These are phyloP conservation scores for Xylaria sp. DNA, from an alignment of 2,329 filamentous ascomycete genomes.

Conservation along the genomic window DNA sequence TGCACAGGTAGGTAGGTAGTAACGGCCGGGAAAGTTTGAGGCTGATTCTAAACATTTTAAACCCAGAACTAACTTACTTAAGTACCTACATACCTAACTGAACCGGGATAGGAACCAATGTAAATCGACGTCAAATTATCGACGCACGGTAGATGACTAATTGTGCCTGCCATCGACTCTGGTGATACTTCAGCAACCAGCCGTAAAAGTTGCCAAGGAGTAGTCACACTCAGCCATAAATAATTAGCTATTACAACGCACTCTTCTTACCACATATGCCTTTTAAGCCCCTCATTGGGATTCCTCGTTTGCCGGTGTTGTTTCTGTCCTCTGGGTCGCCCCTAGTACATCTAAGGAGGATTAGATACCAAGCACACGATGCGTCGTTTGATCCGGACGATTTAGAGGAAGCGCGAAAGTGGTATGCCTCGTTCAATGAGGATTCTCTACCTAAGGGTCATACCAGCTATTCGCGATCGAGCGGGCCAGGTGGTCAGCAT, in stretches of 20 bases:
- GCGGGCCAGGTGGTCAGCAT: slow-evolving; percentile 70
- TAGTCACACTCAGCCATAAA: background rate
- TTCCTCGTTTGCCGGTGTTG: background rate
- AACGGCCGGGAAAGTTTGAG: too few relatives aligned
- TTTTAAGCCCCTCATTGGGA: slow-evolving; percentile 10
- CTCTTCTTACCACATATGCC: slow-evolving; percentile 23
- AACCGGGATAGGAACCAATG: background rate
- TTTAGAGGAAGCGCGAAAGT: slow-evolving; percentile 62
- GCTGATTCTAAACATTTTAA: background rate
- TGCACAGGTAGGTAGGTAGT: too few relatives aligned
- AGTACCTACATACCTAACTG: background rate
- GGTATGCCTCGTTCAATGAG: slow-evolving; percentile 59
- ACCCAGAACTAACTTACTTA: too few relatives aligned
- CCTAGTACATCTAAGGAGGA: slow-evolving; percentile 29
- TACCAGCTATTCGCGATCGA: slow-evolving; percentile 67
- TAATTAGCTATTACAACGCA: background rate
- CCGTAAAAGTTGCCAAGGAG: background rate
- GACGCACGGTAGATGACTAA: background rate
- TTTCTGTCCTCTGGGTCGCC: slow-evolving; percentile 11
- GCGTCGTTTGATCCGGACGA: slow-evolving; percentile 61
- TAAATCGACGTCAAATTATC: background rate
- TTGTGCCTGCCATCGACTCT: background rate
- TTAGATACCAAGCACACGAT: slow-evolving; percentile 59
- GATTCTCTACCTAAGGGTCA: slow-evolving; percentile 61
- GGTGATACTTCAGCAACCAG: background rate